Percentiles rank a stretch among this genome's conserved stretches.
Evolutionary conservation across 1,139 yeast species (phyloP).

Genomic region (Arxiozyma heterogenica): DNA sequence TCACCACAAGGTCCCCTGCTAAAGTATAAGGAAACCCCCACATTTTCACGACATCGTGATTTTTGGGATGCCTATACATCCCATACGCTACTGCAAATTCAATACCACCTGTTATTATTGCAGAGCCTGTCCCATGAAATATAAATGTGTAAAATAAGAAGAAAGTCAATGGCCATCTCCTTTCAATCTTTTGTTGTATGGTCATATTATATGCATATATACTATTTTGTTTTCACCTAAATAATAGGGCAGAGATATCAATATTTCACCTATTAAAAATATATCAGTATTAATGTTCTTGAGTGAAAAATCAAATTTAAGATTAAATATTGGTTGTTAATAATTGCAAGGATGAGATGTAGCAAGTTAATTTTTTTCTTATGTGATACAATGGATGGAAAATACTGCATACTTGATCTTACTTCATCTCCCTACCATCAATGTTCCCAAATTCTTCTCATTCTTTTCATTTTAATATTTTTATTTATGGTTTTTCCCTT

Average conservation of each 20-base stretch:
- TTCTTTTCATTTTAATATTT: not conserved
- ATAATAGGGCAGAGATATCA: not conserved
- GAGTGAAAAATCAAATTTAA: too few species aligned
- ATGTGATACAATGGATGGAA: too few species aligned
- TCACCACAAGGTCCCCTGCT: constrained; percentile 23
- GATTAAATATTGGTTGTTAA: too few species aligned
- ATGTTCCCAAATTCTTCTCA: not conserved
- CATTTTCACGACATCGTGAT: constrained; percentile 9
- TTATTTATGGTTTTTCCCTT: not conserved
- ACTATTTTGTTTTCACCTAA: too few species aligned
- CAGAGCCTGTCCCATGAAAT: constrained; percentile 11
- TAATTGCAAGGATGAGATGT: not conserved
- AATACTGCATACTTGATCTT: too few species aligned
- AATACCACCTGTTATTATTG: constrained; percentile 20
- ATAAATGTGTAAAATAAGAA: constrained; percentile 8
- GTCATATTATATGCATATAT: not conserved
- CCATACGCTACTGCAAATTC: constrained; percentile 24
- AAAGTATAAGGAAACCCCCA: constrained; percentile 25
- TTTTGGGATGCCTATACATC: constrained; percentile 16
- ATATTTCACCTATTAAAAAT: not conserved
- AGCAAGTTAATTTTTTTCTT: not conserved
- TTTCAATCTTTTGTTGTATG: not conserved
- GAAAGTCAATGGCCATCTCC: constrained; percentile 4
- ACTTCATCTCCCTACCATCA: not conserved
- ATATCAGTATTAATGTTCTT: not conserved